phyloP scores from a whole-genome alignment of 176 grass and related monocot species.

The Bonia amplexicaulis region DNA sequence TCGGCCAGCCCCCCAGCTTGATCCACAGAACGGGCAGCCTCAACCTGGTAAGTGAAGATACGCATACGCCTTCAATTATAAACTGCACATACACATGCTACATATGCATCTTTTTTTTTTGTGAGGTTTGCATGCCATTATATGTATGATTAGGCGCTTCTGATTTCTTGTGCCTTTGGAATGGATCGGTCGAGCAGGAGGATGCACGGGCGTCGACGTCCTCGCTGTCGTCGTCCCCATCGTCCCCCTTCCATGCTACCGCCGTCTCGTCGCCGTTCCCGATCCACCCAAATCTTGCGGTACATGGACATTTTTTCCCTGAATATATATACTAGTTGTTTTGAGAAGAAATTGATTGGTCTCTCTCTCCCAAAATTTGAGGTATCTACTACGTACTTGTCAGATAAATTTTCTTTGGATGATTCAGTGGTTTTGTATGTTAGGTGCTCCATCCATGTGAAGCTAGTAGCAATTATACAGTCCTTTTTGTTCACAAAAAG shows the following conservation, averaged over 20 bases:
- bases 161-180: conserved; percentile 22
- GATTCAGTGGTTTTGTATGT: background rate
- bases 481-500: background rate
- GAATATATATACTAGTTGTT: background rate
- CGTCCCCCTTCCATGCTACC: conserved; percentile 37
- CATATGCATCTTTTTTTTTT: background rate
- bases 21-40: conserved; percentile 52
- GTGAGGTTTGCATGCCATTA: background rate
- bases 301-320: conserved; percentile 12
- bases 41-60: conserved; percentile 35
- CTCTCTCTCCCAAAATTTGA: background rate
- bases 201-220: conserved; percentile 51
- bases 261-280: conserved; percentile 36
- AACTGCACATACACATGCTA: background rate
- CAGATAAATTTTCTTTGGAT: background rate
- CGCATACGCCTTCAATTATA: too few species aligned
- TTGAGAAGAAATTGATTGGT: background rate
- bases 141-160: conserved; percentile 11
- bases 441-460: background rate
- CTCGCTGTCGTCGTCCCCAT: conserved; percentile 48
- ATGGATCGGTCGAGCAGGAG: conserved; percentile 40
- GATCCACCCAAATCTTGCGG: conserved; percentile 39
- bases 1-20: conserved; percentile 42
- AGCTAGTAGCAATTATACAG: background rate
- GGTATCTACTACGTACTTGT: background rate